Base-by-base conservation (phyloP, 2,329 filamentous ascomycete species). In the Diaporthe sp. region DNA sequence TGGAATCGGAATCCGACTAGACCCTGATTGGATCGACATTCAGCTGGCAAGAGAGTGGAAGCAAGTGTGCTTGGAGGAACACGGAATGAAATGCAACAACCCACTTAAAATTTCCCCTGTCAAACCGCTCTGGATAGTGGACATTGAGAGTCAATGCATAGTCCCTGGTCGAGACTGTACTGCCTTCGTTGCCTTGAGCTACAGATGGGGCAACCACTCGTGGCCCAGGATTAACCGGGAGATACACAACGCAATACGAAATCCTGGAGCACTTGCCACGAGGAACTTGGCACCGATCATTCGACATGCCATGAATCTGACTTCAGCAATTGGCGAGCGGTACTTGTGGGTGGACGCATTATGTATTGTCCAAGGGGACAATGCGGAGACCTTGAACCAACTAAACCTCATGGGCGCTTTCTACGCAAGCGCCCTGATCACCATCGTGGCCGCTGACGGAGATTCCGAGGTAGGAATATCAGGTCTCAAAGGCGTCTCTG, bases 331-430 rank as follows among this genome's bases (percentile, higher is more conserved):
- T n/a, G 72, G 71, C 0, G 71, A 82, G 12, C 60, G 74, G 0
- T 83, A 82, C 68, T 68, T 84, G 0, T 84, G 82, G 82, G 81
- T 83, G 39, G 82, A 83, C 77, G 79, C 80, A 47, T 73, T 84
- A 0, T 84, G 82, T 47, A 82, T 84, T 22, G 72, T 81, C 39
- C 82, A 84, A 57, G 79, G 81, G 37, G 76, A 79, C 13, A 49
- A 20, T 6, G 7, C 61, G 4, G 61, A 37, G 6, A 49, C 17
- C 2, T 6, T 8, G 8, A 2, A 73, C 4, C 57, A 57, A 39
- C 57, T 73, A 15, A 44, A 34, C 17, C 47, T 65, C 34, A 73
- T 73, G 58, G 71, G 71, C 2, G 68, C 79, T 53, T 72, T 82
- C 79, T 72, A 78, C 76, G 44, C 81, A 78, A 55, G 78, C 55